Conservation (phyloP, 169 alveolate genomes). For the Toxoplasma gondii region DNA sequence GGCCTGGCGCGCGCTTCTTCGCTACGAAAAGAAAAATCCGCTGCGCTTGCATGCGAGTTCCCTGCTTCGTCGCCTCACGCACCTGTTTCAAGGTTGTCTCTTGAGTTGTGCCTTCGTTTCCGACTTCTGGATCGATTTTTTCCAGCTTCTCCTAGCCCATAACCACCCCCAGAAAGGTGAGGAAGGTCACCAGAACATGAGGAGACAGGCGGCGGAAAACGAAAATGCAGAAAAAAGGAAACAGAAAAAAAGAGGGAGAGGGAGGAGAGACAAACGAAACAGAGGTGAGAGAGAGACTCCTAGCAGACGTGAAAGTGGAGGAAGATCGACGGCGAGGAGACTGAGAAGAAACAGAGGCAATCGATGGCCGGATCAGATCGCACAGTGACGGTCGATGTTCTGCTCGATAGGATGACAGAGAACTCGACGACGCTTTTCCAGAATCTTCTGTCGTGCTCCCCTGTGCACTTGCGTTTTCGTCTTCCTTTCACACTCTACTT, state of each 20-base stretch:
- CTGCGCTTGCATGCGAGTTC: not conserved
- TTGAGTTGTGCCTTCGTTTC: slow-evolving; percentile 53
- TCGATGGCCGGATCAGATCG: too few species aligned
- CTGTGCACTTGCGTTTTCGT: too few species aligned
- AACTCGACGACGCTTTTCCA: too few species aligned
- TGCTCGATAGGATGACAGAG: too few species aligned
- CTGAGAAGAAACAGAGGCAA: too few species aligned
- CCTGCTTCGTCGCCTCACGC: slow-evolving; percentile 12
- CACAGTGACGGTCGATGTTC: too few species aligned
- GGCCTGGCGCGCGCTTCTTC: slow-evolving; percentile 42
- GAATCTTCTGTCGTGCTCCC: too few species aligned
- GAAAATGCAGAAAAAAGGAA: not conserved
- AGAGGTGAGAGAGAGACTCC: too few species aligned
- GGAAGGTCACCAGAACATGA: too few species aligned
- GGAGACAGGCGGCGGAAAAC: not conserved
- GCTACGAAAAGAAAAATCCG: slow-evolving; percentile 50
- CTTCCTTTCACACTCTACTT: too few species aligned
- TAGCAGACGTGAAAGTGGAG: too few species aligned
- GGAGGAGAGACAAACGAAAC: not conserved
- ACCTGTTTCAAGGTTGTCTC: slow-evolving; percentile 43
- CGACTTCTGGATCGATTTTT: slow-evolving; percentile 44
- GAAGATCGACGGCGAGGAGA: too few species aligned
- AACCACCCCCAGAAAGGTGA: slow-evolving; percentile 45
- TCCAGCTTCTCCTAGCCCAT: slow-evolving; percentile 60
- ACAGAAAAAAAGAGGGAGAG: not conserved